These are phyloP conservation scores for Claviceps fusiformis DNA, from an alignment of 2,329 filamentous ascomycete species.

Conservation along the genomic window DNA sequence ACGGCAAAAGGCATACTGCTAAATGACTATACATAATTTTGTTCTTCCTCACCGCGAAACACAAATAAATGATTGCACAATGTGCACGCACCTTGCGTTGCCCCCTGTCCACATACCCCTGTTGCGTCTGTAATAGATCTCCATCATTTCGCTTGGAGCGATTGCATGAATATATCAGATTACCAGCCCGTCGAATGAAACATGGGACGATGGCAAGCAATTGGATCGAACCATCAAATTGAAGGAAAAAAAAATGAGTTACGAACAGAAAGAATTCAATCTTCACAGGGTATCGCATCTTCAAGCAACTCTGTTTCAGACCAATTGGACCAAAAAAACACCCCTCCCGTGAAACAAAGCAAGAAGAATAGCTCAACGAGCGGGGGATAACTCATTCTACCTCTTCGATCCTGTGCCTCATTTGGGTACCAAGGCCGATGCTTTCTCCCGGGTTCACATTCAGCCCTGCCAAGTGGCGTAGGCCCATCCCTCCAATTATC, in stretches of 20 bases:
- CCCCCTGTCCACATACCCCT: not conserved
- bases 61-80: not conserved
- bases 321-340: not conserved
- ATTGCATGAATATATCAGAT: not conserved
- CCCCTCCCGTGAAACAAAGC: not conserved
- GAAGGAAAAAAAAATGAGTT: too few relatives aligned
- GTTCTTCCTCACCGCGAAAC: not conserved
- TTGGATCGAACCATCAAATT: too few relatives aligned
- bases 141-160: too few relatives aligned
- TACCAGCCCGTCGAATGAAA: not conserved
- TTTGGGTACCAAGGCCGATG: constrained; percentile 12
- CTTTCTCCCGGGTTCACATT: constrained; percentile 19
- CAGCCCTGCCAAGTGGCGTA: constrained; percentile 23
- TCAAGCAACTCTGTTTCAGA: not conserved
- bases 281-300: not conserved
- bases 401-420: constrained; percentile 42
- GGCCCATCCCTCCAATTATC: constrained; percentile 10
- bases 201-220: not conserved
- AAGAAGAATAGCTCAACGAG: not conserved
- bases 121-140: not conserved
- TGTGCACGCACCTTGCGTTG: not conserved
- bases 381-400: constrained; percentile 32
- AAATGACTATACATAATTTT: too few relatives aligned
- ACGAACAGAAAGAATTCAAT: not conserved
- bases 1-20: too few relatives aligned